A percentile compares a stretch with the other conserved stretches of the same genome.
phyloP scores from a whole-genome alignment of 345 rosid genomes.

The Erysimum cheiranthoides region DNA sequence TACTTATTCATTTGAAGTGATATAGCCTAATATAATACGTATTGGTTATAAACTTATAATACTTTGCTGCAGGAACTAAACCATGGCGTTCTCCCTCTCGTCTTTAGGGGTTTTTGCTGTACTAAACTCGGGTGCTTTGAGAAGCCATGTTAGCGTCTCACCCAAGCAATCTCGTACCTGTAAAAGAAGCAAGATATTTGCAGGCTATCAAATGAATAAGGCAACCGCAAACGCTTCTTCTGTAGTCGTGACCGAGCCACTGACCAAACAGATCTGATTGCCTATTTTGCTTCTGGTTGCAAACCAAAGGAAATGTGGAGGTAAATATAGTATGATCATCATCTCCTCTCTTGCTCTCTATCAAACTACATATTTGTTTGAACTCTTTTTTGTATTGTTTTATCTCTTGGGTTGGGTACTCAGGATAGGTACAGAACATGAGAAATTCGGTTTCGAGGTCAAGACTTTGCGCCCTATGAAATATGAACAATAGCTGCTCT shows the following conservation, averaged over 20 bases:
- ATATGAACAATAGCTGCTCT: slow-evolving; percentile 79
- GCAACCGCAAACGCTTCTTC: slow-evolving; percentile 69
- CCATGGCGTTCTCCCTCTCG: slow-evolving; percentile 60
- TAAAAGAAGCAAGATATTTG: slow-evolving; percentile 45
- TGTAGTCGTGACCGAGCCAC: slow-evolving; percentile 58
- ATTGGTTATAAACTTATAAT: too few relatives aligned
- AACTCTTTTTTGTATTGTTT: slow-evolving; percentile 7
- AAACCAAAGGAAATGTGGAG: slow-evolving; percentile 88
- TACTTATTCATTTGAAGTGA: too few relatives aligned
- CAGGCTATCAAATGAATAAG: slow-evolving; percentile 47
- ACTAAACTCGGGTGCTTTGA: slow-evolving; percentile 38
- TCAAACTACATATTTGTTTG: not conserved
- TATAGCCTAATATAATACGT: too few relatives aligned
- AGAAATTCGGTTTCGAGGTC: slow-evolving; percentile 84
- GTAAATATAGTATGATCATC: slow-evolving; percentile 43
- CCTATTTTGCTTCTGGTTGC: slow-evolving; percentile 86
- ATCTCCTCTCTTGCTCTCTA: not conserved
- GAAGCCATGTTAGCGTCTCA: slow-evolving; percentile 38
- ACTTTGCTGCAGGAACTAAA: slow-evolving; percentile 30
- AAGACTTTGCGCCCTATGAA: slow-evolving; percentile 73
- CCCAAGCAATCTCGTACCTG: slow-evolving; percentile 43
- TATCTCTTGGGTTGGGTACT: slow-evolving; percentile 14
- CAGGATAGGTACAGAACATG: slow-evolving; percentile 97
- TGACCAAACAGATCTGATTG: slow-evolving; percentile 81
- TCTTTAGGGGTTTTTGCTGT: too few relatives aligned